Conservation (phyloP, 1,284 basidiomycete genomes). For the Thelephora terrestris region DNA sequence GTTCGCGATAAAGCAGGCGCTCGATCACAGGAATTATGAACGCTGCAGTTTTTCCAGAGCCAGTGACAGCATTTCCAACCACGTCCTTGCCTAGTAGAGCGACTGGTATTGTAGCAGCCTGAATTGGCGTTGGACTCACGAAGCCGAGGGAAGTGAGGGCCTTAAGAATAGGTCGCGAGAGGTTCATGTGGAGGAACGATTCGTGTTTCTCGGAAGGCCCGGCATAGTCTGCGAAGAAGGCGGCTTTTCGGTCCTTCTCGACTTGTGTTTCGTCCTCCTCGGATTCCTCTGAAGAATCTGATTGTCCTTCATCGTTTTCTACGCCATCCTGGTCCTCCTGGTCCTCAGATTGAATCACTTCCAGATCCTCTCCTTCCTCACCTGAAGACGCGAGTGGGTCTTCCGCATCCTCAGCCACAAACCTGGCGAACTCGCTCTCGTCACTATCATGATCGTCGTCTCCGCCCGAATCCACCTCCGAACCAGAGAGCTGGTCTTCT, state of each 20-base stretch:
- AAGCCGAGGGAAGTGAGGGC: slow-evolving; percentile 79
- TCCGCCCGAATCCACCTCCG: slow-evolving; percentile 25
- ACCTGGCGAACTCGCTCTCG: slow-evolving; percentile 19
- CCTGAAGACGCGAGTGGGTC: slow-evolving; percentile 40
- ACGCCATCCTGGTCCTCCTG: slow-evolving; percentile 31
- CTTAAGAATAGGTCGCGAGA: slow-evolving; percentile 84
- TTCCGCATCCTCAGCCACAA: slow-evolving; percentile 28
- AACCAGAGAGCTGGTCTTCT: slow-evolving; percentile 17
- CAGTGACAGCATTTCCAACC: slow-evolving; percentile 91
- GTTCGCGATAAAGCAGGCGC: slow-evolving; percentile 81
- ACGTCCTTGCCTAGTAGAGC: slow-evolving; percentile 92
- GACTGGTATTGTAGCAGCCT: slow-evolving; percentile 86
- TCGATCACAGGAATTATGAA: slow-evolving; percentile 94
- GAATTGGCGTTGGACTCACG: slow-evolving; percentile 87
- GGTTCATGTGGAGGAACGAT: slow-evolving; percentile 80
- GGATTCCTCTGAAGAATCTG: slow-evolving; percentile 33
- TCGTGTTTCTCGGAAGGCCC: slow-evolving; percentile 35
- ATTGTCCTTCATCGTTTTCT: slow-evolving; percentile 24
- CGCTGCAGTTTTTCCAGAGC: slow-evolving; percentile 94
- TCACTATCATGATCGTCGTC: slow-evolving; percentile 29
- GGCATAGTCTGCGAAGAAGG: slow-evolving; percentile 70
- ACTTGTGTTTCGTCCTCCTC: slow-evolving; percentile 62
- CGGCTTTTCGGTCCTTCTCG: slow-evolving; percentile 72
- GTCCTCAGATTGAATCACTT: slow-evolving; percentile 27
- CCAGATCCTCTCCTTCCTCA: slow-evolving; percentile 21